Evolutionary conservation across 768 basidiomycete species (phyloP).

Genomic region (Tremella yokohamensis): DNA sequence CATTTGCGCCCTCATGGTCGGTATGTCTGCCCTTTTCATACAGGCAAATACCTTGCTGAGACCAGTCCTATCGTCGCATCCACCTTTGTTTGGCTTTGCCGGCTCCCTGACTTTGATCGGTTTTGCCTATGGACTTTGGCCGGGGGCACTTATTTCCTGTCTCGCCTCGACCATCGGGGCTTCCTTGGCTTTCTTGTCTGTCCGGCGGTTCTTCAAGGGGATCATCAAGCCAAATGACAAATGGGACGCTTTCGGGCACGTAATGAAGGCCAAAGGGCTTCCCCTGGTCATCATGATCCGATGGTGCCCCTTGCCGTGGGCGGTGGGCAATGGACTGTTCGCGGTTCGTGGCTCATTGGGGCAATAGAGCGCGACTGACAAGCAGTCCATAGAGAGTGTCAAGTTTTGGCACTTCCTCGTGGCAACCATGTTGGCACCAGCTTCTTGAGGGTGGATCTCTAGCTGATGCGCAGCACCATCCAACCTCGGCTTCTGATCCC

Average conservation of each 20-base stretch:
- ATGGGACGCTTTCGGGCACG: conserved; percentile 49
- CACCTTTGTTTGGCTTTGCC: conserved; percentile 49
- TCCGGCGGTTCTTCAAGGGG: conserved; percentile 47
- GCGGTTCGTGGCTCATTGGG: conserved; percentile 34
- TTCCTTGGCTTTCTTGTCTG: conserved; percentile 42
- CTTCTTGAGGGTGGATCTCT: neutral
- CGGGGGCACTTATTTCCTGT: conserved; percentile 39
- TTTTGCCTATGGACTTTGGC: conserved; percentile 49
- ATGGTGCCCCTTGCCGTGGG: conserved; percentile 50
- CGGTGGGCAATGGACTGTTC: conserved; percentile 49
- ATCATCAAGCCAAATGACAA: conserved; percentile 40
- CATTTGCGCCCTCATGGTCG: conserved; percentile 34
- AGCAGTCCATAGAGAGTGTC: conserved; percentile 48
- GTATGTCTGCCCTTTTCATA: conserved; percentile 26
- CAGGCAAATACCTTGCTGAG: neutral
- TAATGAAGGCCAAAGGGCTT: conserved; percentile 48
- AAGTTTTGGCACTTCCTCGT: conserved; percentile 47
- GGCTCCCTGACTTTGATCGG: conserved; percentile 48
- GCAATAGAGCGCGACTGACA: neutral
- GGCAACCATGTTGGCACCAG: conserved; percentile 40
- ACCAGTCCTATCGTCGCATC: conserved; percentile 47
- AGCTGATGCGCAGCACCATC: conserved; percentile 21
- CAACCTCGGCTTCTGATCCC: conserved; percentile 47
- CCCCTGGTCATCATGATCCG: conserved; percentile 50
- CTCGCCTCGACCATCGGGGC: conserved; percentile 38